Conservation (phyloP, 2,329 filamentous ascomycete genomes). For the Arthroderma uncinatum region DNA sequence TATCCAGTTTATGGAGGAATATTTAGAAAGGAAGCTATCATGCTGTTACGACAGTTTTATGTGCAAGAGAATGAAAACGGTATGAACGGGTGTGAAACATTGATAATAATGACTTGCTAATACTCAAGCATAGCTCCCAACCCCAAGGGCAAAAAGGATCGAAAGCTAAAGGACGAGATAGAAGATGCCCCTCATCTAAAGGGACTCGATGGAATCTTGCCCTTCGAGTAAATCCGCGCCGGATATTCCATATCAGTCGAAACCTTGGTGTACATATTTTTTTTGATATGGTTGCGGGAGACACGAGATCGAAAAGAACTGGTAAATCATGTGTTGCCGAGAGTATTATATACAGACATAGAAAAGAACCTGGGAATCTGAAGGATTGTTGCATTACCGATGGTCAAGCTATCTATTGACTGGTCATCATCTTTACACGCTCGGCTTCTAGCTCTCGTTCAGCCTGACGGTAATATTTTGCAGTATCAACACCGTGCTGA, state of each 20-base stretch:
- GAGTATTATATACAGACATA: conserved; percentile 9
- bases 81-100: neutral
- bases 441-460: conserved; percentile 87
- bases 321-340: neutral
- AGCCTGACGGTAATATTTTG: conserved; percentile 95
- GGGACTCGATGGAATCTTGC: neutral
- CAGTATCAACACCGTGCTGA: conserved; percentile 89
- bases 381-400: neutral
- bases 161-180: conserved; percentile 52
- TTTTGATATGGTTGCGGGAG: too few species aligned
- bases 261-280: too few species aligned
- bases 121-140: conserved; percentile 42
- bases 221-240: neutral
- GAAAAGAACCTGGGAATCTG: neutral
- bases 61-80: conserved; percentile 95
- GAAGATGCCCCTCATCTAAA: conserved; percentile 8
- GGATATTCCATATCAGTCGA: neutral
- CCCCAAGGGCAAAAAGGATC: conserved; percentile 52
- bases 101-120: neutral
- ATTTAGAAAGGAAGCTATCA: conserved; percentile 85
- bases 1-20: conserved; percentile 80
- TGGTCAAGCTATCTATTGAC: neutral
- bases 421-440: conserved; percentile 29
- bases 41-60: conserved; percentile 84
- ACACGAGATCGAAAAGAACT: neutral